These are phyloP conservation scores for Evansstolkia leycettana DNA, from an alignment of 495 filamentous ascomycete genomes.

Conservation along the genomic window DNA sequence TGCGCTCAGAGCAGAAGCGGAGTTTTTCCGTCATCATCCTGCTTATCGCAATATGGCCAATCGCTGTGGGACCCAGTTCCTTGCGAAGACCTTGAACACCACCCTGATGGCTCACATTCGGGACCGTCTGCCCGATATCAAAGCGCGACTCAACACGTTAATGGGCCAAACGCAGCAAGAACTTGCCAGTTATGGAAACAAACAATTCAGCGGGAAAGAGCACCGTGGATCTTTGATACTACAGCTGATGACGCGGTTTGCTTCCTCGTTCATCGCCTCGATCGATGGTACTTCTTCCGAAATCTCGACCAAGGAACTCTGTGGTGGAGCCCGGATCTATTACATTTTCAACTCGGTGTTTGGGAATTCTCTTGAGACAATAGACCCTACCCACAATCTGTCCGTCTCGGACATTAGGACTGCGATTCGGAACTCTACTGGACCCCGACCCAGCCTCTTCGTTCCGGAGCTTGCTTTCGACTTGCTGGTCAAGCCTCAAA, in stretches of 20 bases:
- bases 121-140: slow-evolving; percentile 92
- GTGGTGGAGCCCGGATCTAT: slow-evolving; percentile 93
- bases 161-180: slow-evolving; percentile 99
- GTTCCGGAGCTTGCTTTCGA: slow-evolving; percentile 97
- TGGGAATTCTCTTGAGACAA: slow-evolving; percentile 89
- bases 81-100: slow-evolving; percentile 89
- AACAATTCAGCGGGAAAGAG: slow-evolving; percentile 95
- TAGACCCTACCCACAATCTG: slow-evolving; percentile 90
- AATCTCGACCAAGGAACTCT: slow-evolving; percentile 97
- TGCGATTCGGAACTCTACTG: slow-evolving; percentile 95
- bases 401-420: slow-evolving; percentile 96
- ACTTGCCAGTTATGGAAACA: slow-evolving; percentile 94
- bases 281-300: slow-evolving; percentile 98
- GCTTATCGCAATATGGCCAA: slow-evolving; percentile 94
- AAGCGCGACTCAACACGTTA: slow-evolving; percentile 89
- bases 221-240: slow-evolving; percentile 90
- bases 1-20: slow-evolving; percentile 76
- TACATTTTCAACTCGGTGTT: slow-evolving; percentile 99
- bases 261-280: slow-evolving; percentile 93
- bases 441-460: slow-evolving; percentile 87
- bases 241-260: slow-evolving; percentile 96
- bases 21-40: slow-evolving; percentile 95
- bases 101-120: slow-evolving; percentile 96
- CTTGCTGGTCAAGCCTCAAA: slow-evolving; percentile 94
- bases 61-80: slow-evolving; percentile 86